phyloP scores from a whole-genome alignment of 2,329 filamentous ascomycete genomes.

The Aspergillus proliferans region DNA sequence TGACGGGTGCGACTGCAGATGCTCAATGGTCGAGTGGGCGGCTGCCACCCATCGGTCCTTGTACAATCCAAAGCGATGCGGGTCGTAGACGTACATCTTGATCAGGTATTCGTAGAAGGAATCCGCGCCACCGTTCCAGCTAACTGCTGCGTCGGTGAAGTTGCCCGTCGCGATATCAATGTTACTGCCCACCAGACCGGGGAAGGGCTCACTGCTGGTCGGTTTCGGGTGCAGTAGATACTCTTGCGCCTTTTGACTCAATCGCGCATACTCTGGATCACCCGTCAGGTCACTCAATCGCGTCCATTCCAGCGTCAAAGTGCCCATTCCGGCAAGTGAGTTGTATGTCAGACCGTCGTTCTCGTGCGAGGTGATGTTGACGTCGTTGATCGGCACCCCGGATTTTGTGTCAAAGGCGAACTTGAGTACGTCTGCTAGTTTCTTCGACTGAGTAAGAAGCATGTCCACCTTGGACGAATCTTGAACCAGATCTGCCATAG shows the following conservation, averaged over 20 bases:
- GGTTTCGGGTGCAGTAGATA: conserved; percentile 65
- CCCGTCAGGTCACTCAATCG: conserved; percentile 69
- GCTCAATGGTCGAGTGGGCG: conserved; percentile 66
- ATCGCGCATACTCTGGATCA: conserved; percentile 57
- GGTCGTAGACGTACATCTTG: conserved; percentile 83
- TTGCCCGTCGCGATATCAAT: conserved; percentile 60
- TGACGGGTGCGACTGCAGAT: conserved; percentile 63
- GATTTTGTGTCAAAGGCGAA: conserved; percentile 71
- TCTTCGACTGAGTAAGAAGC: conserved; percentile 61
- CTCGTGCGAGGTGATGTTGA: conserved; percentile 54
- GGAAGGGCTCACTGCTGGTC: conserved; percentile 61
- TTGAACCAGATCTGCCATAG: conserved; percentile 48
- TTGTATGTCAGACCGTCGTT: conserved; percentile 53
- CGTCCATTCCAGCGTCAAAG: conserved; percentile 78
- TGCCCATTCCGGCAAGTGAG: conserved; percentile 69
- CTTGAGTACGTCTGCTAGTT: conserved; percentile 65
- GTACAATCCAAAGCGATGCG: conserved; percentile 56
- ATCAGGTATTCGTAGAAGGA: conserved; percentile 86
- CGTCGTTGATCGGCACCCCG: conserved; percentile 65
- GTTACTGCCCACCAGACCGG: conserved; percentile 65
- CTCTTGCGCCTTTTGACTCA: conserved; percentile 62
- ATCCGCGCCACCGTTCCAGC: conserved; percentile 72
- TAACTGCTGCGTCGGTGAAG: conserved; percentile 62
- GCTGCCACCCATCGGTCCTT: conserved; percentile 69
- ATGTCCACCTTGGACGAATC: conserved; percentile 47